Conservation (phyloP, 805 yeast species). For the Blastobotrys parvus region DNA sequence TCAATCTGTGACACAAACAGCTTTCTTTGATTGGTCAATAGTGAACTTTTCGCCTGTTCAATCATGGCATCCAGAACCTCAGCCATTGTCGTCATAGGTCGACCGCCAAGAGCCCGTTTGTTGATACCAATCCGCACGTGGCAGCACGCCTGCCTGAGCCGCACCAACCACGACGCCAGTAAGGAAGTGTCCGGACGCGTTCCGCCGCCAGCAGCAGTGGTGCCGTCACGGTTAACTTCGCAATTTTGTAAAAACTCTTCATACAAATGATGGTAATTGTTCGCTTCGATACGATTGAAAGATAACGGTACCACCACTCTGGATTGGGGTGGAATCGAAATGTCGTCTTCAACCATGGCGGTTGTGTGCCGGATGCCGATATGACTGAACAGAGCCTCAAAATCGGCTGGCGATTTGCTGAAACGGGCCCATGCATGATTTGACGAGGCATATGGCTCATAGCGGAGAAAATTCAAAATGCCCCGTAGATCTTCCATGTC, state of each 20-base stretch:
- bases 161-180: constrained; percentile 47
- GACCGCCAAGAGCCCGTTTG: constrained; percentile 24
- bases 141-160: constrained; percentile 72
- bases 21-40: constrained; percentile 41
- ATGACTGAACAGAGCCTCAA: constrained; percentile 43
- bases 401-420: constrained; percentile 33
- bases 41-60: constrained; percentile 43
- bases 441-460: constrained; percentile 52
- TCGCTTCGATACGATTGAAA: constrained; percentile 76
- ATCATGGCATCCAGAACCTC: constrained; percentile 63
- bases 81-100: constrained; percentile 44
- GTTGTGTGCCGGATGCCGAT: constrained; percentile 76
- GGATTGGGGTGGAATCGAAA: constrained; percentile 69
- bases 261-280: constrained; percentile 62
- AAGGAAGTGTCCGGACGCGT: neutral
- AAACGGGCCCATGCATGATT: constrained; percentile 35
- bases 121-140: constrained; percentile 44
- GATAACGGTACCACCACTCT: constrained; percentile 63
- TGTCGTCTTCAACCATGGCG: constrained; percentile 68
- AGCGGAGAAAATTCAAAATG: constrained; percentile 55
- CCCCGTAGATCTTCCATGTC: constrained; percentile 62
- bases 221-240: constrained; percentile 30
- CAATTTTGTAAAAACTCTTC: constrained; percentile 48
- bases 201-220: neutral
- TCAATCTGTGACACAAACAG: constrained; percentile 41